These are phyloP conservation scores for Cnidoscolus chayamansa DNA, from an alignment of 441 rosid genomes.

Conservation along the genomic window DNA sequence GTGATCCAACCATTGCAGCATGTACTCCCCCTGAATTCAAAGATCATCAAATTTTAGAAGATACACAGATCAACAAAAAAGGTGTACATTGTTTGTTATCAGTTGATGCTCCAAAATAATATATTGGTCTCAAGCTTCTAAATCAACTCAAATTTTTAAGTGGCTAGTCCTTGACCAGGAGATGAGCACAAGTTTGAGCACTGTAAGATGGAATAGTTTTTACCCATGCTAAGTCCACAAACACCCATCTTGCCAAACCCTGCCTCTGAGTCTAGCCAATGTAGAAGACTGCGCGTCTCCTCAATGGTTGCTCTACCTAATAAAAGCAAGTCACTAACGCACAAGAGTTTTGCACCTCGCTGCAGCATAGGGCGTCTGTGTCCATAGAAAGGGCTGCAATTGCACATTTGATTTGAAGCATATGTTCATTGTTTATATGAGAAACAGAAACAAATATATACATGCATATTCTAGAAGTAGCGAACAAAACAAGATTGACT, in stretches of 20 bases:
- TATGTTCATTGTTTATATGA: conserved; percentile 10
- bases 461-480: conserved; percentile 20
- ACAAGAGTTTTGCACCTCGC: conserved; percentile 77
- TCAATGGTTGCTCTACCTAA: conserved; percentile 92
- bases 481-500: conserved; percentile 2
- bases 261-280: conserved; percentile 80
- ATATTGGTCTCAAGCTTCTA: background rate
- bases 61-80: conserved; percentile 8
- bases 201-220: background rate
- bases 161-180: conserved; percentile 2
- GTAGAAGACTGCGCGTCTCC: conserved; percentile 82
- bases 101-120: background rate
- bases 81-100: conserved; percentile 1
- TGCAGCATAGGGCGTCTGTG: conserved; percentile 85
- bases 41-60: conserved; percentile 27
- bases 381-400: conserved; percentile 93
- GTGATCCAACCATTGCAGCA: conserved; percentile 97
- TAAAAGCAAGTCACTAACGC: conserved; percentile 94
- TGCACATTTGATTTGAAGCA: conserved; percentile 31
- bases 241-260: conserved; percentile 94
- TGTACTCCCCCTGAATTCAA: conserved; percentile 87
- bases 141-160: conserved; percentile 9
- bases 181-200: conserved; percentile 14
- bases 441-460: conserved; percentile 4
- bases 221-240: conserved; percentile 99